Evolutionary conservation across 2,329 filamentous ascomycete genomes (phyloP).

Genomic region (Aphanoascus verrucosus): DNA sequence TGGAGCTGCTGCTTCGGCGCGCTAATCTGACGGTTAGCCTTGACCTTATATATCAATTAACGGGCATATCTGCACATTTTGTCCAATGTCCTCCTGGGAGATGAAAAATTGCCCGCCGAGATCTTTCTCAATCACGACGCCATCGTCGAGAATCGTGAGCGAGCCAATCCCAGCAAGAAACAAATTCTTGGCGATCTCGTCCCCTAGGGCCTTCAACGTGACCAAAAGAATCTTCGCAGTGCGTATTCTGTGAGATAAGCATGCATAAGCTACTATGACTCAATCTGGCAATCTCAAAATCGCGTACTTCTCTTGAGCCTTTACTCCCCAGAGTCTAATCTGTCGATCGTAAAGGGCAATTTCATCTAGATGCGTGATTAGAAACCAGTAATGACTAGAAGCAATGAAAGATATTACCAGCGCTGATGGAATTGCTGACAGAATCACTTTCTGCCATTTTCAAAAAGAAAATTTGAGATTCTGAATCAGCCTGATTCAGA

Average conservation of each 20-base stretch:
- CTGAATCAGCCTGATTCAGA: background rate
- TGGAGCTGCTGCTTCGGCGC: constrained; percentile 68
- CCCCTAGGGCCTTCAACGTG: constrained; percentile 74
- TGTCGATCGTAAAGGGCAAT: constrained; percentile 96
- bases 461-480: background rate
- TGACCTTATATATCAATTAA: background rate
- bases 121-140: constrained; percentile 64
- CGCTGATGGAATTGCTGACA: constrained; percentile 17
- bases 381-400: background rate
- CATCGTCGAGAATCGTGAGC: constrained; percentile 76
- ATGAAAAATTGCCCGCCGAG: constrained; percentile 77
- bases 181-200: constrained; percentile 94
- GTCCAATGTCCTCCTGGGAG: constrained; percentile 59
- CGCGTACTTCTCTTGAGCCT: constrained; percentile 66
- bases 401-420: constrained; percentile 20
- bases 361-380: constrained; percentile 52
- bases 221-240: constrained; percentile 83
- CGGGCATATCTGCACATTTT: constrained; percentile 45
- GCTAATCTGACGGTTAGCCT: constrained; percentile 34
- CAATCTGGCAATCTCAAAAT: background rate
- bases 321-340: constrained; percentile 92
- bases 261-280: background rate
- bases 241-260: constrained; percentile 52
- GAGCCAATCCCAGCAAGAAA: constrained; percentile 87
- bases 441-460: background rate